Evolutionary conservation across 495 filamentous ascomycete genomes (phyloP), one percentile per base, ranked within the genome.

Genomic region (Chaetomium fimeti): DNA sequence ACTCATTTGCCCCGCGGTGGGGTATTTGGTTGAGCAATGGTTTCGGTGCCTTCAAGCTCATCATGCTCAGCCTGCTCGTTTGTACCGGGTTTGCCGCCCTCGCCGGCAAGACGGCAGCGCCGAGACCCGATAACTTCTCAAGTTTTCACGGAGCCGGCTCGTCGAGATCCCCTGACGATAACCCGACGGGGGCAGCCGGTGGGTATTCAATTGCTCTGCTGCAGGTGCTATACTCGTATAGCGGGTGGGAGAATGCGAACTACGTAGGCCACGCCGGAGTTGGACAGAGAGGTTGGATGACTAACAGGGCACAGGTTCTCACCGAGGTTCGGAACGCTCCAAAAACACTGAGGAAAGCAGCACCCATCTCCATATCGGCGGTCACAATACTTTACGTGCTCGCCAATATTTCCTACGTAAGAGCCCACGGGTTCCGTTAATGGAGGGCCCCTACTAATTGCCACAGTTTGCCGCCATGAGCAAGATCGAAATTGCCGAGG

Each of bases 41-140:
- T 3, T 80, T 90, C 5, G 88, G 85, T 20, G 75, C 83, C 24
- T 79, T 89, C 74, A 90, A 90, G 71, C 76, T 89, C 18, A 69
- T 84, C 8, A 77, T 89, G 56, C 79, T 90, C 25, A 43, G 82
- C 18, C 78, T 88, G 61, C 83, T 90, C 51, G 78, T 87, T 25
- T 81, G 83, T 43, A 77, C 81, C n/a, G 85, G 86, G 1, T 87
- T 86, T 38, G 75, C 75, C 9, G 75, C 75, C 2, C 61, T 78
- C 12, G 60, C 66, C 11, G 75, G 75, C 0, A 49, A 42, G 2
- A 69, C 64, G 55, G 61, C 55, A 2, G 58, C 13, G 4, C 52
- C 48, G 2, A 60, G 27, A 0, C 73, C 75, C 16, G n/a, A 57
- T 8, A 78, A 78, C 53, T 78, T 78, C 53, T 67, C 84, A 67